Conservation (phyloP, 352 stramenopile species). For the Phytophthora megakarya region DNA sequence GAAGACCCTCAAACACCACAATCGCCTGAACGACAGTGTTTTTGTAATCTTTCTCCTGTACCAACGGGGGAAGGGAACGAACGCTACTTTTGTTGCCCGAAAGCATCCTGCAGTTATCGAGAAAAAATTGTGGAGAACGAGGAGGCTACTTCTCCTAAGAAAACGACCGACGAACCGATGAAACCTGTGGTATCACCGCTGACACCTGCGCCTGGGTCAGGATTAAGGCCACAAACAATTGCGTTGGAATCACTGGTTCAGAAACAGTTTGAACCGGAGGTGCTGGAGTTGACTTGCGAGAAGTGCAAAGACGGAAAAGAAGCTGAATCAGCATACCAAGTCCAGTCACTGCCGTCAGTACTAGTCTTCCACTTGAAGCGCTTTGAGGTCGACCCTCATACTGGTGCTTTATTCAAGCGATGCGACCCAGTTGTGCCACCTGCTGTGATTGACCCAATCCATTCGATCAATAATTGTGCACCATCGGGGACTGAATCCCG, state of each 20-base stretch:
- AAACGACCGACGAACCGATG: slow-evolving; percentile 4
- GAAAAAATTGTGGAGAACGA: slow-evolving; percentile 41
- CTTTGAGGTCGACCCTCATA: slow-evolving; percentile 79
- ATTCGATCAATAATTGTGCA: slow-evolving; percentile 40
- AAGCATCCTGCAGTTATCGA: slow-evolving; percentile 64
- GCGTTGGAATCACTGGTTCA: slow-evolving; percentile 61
- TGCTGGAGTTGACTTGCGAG: slow-evolving; percentile 82
- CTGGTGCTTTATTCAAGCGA: slow-evolving; percentile 77
- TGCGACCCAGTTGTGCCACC: slow-evolving; percentile 77
- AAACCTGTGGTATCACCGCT: slow-evolving; percentile 11
- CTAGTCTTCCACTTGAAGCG: slow-evolving; percentile 86
- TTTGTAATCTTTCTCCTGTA: slow-evolving; percentile 54
- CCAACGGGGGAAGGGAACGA: slow-evolving; percentile 39
- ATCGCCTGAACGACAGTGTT: slow-evolving; percentile 52
- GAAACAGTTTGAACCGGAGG: slow-evolving; percentile 82
- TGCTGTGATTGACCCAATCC: slow-evolving; percentile 43
- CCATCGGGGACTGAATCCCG: slow-evolving; percentile 27
- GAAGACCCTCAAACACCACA: slow-evolving; percentile 40
- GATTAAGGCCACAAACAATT: slow-evolving; percentile 36
- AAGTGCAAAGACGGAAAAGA: slow-evolving; percentile 79
- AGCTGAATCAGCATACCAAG: slow-evolving; percentile 59
- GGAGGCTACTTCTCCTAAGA: slow-evolving; percentile 15
- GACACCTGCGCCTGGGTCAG: slow-evolving; percentile 12
- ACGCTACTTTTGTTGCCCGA: slow-evolving; percentile 61
- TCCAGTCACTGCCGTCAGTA: slow-evolving; percentile 72